These are phyloP conservation scores for Rhytidhysteron rufulum DNA, from an alignment of 2,329 filamentous ascomycete species.

Conservation along the genomic window DNA sequence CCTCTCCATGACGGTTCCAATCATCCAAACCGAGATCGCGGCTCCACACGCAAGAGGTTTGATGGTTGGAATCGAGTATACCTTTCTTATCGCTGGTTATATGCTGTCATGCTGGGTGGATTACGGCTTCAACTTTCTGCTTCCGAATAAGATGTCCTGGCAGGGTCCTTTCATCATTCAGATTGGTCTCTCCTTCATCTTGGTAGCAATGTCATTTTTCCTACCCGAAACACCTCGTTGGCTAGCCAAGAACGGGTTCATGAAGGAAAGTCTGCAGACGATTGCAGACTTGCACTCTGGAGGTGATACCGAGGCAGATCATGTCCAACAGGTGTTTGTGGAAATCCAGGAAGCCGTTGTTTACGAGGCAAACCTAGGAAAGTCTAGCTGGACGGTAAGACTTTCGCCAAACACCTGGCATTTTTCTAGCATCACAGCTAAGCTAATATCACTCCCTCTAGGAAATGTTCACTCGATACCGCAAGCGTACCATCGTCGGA, in stretches of 20 bases:
- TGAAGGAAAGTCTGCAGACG: conserved; percentile 37
- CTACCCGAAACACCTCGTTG: conserved; percentile 40
- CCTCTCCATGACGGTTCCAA: conserved; percentile 33
- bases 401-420: background rate
- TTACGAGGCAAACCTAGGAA: conserved; percentile 33
- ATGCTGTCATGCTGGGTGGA: conserved; percentile 41
- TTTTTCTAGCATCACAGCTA: no score
- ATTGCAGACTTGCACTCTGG: conserved; percentile 39
- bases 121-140: conserved; percentile 35
- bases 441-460: no score
- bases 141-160: conserved; percentile 32
- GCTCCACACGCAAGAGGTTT: conserved; percentile 33
- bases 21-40: conserved; percentile 38
- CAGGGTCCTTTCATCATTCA: conserved; percentile 30
- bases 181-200: conserved; percentile 28
- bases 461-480: conserved; percentile 43
- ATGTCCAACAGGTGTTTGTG: conserved; percentile 35
- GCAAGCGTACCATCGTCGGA: conserved; percentile 40
- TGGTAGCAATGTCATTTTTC: conserved; percentile 35
- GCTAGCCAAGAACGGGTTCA: conserved; percentile 40
- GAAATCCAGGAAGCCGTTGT: conserved; percentile 38
- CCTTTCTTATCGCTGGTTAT: conserved; percentile 35
- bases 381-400: conserved; percentile 29
- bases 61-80: conserved; percentile 40
- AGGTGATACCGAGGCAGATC: conserved; percentile 30